phyloP scores from a whole-genome alignment of 495 filamentous ascomycete genomes.

The Sporormia fimetaria region DNA sequence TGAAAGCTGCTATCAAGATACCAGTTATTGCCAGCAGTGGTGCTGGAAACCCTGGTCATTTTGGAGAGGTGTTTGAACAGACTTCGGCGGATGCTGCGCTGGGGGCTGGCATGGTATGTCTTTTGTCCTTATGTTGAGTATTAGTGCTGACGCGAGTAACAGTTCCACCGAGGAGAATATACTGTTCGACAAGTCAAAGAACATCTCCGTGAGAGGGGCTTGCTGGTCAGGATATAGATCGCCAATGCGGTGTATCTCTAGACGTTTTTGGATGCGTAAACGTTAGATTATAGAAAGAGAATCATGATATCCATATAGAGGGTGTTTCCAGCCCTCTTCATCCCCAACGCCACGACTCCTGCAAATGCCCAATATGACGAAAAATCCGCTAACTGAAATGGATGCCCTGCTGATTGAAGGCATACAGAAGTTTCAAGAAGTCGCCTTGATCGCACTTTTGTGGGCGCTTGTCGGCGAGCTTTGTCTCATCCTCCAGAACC shows the following conservation, averaged over 20 bases:
- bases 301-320: too few relatives aligned
- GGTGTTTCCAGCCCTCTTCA: too few relatives aligned
- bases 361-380: slow-evolving; percentile 1
- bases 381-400: slow-evolving; percentile 60
- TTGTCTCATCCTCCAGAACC: slow-evolving; percentile 65
- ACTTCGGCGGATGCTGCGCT: slow-evolving; percentile 86
- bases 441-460: slow-evolving; percentile 83
- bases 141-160: slow-evolving; percentile 1
- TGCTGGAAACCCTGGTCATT: slow-evolving; percentile 80
- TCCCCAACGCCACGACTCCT: slow-evolving; percentile 2
- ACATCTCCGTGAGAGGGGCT: slow-evolving; percentile 53
- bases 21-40: slow-evolving; percentile 94
- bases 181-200: slow-evolving; percentile 93
- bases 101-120: slow-evolving; percentile 80
- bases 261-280: too few relatives aligned
- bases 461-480: slow-evolving; percentile 66
- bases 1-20: slow-evolving; percentile 74
- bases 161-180: slow-evolving; percentile 92
- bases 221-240: slow-evolving; percentile 51
- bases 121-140: background rate
- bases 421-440: slow-evolving; percentile 64
- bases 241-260: background rate
- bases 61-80: slow-evolving; percentile 75
- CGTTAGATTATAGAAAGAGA: too few relatives aligned
- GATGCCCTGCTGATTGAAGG: slow-evolving; percentile 82